Conservation (phyloP, 176 grass and related monocot genomes). For the Hsuehochloa calcarea region DNA sequence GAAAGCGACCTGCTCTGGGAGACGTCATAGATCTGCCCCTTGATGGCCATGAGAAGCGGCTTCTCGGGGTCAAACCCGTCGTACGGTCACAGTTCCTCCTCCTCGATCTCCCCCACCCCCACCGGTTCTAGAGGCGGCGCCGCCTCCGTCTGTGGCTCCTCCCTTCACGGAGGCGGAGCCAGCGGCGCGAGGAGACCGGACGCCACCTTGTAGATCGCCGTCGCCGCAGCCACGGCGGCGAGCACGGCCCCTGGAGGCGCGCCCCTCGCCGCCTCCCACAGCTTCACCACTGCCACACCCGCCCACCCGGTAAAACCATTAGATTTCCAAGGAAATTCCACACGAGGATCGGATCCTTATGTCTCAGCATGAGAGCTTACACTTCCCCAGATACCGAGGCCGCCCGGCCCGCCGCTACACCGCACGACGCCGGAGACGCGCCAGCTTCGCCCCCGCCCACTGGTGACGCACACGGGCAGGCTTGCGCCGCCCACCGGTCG, state of each 20-base stretch:
- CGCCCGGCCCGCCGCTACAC: slow-evolving; percentile 24
- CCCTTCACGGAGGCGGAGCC: background rate
- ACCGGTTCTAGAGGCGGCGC: slow-evolving; percentile 58
- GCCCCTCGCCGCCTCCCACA: slow-evolving; percentile 60
- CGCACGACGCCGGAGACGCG: slow-evolving; percentile 3
- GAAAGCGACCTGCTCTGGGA: slow-evolving; percentile 68
- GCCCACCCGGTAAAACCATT: background rate
- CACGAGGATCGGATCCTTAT: background rate
- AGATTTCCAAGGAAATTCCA: background rate
- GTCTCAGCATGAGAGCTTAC: background rate
- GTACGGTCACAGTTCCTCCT: slow-evolving; percentile 71
- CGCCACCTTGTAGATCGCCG: slow-evolving; percentile 55
- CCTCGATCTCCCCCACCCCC: slow-evolving; percentile 62
- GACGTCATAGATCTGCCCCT: slow-evolving; percentile 91
- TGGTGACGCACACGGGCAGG: background rate
- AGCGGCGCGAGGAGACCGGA: slow-evolving; percentile 47
- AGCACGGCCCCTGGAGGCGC: slow-evolving; percentile 60
- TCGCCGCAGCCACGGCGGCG: slow-evolving; percentile 46
- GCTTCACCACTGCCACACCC: slow-evolving; percentile 43
- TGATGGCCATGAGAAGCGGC: slow-evolving; percentile 89
- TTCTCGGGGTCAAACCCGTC: slow-evolving; percentile 76
- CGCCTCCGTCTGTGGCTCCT: slow-evolving; percentile 5
- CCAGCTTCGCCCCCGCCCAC: background rate
- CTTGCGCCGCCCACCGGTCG: background rate
- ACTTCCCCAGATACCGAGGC: too few relatives aligned